Base-by-base conservation (phyloP, 441 rosid genomes). In the Flueggea neowawraea region DNA sequence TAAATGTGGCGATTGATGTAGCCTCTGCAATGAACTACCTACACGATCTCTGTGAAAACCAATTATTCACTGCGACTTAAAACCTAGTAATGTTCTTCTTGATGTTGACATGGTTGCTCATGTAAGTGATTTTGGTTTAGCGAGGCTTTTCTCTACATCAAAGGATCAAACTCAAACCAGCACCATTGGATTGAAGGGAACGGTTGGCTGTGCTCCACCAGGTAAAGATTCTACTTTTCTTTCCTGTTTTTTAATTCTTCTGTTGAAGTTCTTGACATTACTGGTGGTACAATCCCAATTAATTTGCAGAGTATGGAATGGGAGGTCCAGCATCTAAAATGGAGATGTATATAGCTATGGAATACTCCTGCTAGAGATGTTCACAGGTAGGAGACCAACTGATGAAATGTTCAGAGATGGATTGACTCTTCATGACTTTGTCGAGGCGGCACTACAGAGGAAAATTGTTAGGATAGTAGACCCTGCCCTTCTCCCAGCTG, bases 261-360 rank as follows among this genome's bases (percentile, higher is more conserved):
- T 6, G 12, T 43, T 43, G 45, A 43, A 43, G 8, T 43, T 43
- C 3, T 0, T 43, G 14, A 4, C 50, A 47, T 14, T 10, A 47
- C 4, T 47, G n/a, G 50, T 10, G 14, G 1, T 47, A 9, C 14
- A 47, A 47, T 47, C 9, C 5, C 50, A 47, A 10, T 12, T 47
- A 14, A 17, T 10, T 4, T 15, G 33, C 52, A 54, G 71, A 65
- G 50, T 57, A 69, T 17, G 63, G 69, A 9, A 16, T 28, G 39
- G 13, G 57, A 8, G 55, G 53, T 4, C 48, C 3, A 3, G 66
- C 55, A 6, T 65, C 75, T 0, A 60, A 52, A 52, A 36, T 52
- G 73, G 77, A 6, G 74, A 76, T 56, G 52, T 65, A 12, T 72
- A 76, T 28, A 66, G 80, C 52, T 76, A 64, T 10, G 74, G 77